Evolutionary conservation across 345 rosid genomes (phyloP).

Genomic region (Chamaenerion angustifolium): DNA sequence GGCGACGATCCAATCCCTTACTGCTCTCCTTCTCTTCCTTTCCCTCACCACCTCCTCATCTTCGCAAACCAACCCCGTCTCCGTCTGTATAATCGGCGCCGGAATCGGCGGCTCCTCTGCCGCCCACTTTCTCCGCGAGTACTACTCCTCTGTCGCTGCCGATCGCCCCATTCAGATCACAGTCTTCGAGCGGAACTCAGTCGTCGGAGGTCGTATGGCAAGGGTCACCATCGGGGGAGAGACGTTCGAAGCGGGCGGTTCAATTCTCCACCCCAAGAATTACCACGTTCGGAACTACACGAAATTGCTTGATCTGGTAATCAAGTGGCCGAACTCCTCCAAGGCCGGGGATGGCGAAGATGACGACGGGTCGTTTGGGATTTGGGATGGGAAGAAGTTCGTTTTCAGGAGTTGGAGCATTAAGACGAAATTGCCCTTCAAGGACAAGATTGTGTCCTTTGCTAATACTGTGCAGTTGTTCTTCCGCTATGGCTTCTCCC

Average conservation of each 20-base stretch:
- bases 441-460: conserved; percentile 44
- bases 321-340: conserved; percentile 24
- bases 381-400: conserved; percentile 70
- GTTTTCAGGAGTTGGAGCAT: conserved; percentile 40
- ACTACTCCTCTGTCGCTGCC: not conserved
- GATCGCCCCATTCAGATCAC: conserved; percentile 17
- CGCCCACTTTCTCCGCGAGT: conserved; percentile 53
- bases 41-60: conserved; percentile 8
- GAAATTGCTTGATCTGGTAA: conserved; percentile 25
- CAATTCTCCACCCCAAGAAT: conserved; percentile 85
- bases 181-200: conserved; percentile 48
- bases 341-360: conserved; percentile 21
- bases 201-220: conserved; percentile 93
- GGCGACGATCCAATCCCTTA: no score
- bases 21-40: conserved; percentile 8
- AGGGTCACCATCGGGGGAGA: conserved; percentile 41
- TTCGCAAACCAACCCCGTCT: conserved; percentile 8
- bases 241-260: conserved; percentile 82
- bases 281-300: conserved; percentile 59
- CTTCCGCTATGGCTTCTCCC: conserved; percentile 64
- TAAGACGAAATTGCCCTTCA: conserved; percentile 21
- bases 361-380: conserved; percentile 33
- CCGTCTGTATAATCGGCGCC: conserved; percentile 66
- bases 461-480: conserved; percentile 43
- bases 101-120: conserved; percentile 92